A percentile compares a stretch with the other conserved stretches of the same genome.
These are phyloP conservation scores for Silene noctiflora DNA, from an alignment of 179 eudicot genomes.

Conservation along the genomic window DNA sequence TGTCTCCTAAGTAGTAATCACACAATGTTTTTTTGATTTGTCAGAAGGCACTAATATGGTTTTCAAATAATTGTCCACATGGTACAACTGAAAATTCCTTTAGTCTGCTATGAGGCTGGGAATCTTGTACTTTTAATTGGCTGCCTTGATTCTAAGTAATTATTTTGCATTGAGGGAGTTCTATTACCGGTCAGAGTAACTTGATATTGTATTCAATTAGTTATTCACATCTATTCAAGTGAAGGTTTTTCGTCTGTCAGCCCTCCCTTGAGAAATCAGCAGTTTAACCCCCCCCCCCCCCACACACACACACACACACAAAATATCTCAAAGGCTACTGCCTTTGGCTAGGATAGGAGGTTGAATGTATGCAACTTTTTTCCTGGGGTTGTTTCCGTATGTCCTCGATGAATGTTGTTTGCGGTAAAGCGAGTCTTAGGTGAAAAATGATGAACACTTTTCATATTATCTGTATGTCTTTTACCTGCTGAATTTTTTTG, in stretches of 20 bases:
- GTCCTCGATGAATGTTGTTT: neutral
- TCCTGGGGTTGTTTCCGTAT: neutral
- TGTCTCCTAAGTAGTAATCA: neutral
- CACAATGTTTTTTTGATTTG: neutral
- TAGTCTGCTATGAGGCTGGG: slow-evolving; percentile 11
- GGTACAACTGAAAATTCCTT: neutral
- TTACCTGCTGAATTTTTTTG: neutral
- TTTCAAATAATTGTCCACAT: neutral
- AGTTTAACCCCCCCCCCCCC: too few species aligned
- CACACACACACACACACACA: too few species aligned
- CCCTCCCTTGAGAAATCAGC: neutral
- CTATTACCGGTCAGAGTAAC: neutral
- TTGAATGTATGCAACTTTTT: neutral
- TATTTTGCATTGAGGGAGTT: neutral
- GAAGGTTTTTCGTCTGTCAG: neutral
- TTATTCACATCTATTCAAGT: neutral
- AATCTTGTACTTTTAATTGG: neutral
- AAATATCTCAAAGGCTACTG: neutral
- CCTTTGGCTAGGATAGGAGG: neutral
- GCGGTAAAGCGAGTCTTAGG: neutral
- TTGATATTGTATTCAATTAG: neutral
- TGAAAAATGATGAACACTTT: neutral
- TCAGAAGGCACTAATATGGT: neutral
- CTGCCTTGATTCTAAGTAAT: neutral
- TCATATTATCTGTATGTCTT: slow-evolving; percentile 2